Base-by-base conservation (phyloP, 2,329 filamentous ascomycete species). In the Cladosporium phlei region DNA sequence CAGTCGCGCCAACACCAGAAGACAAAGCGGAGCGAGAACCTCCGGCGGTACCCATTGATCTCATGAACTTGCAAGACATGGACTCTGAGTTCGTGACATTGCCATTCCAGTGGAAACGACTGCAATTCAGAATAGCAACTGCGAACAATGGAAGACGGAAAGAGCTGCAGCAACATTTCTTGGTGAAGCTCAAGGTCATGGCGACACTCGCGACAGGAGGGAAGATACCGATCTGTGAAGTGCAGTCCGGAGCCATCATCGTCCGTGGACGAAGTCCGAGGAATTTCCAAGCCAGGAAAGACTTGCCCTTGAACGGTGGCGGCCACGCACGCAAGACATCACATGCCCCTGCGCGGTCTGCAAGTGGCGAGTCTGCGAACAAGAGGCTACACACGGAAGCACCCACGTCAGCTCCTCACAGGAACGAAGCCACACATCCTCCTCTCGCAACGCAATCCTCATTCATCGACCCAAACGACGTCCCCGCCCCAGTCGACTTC, bases 101-200 rank as follows among this genome's bases (percentile, higher is more conserved):
- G 59, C 90, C 90, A 4, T 90, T 97, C 53, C 88, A 89, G 37
- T 97, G 91, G 88, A 89, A 93, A 59, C 79, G 91, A 48, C 70
- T 97, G 52, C 91, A 97, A 60, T 97, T 97, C 63, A 79, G 91
- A 58, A 95, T 91, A 65, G 91, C 91, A 14, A 97, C 91, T 7
- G 91, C 91, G 47, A 97, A 97, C 69, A 97, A 97, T 64, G 91
- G 91, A 9, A 82, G 91, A 50, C 78, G 91, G 52, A 95, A 95
- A 70, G 91, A 97, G 65, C 77, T 97, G 35, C 91, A 97, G 64
- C 91, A 97, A 63, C 91, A 97, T 69, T 97, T 97, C 66, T 83
- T 95, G 9, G 77, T 97, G 48, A 85, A 89, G 53, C 72, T 97
- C 42, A 95, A 91, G 66, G 83, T 95, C 8, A 74, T 90, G 53